These are phyloP conservation scores for Beauveria asiatica DNA, from an alignment of 2,329 filamentous ascomycete genomes.

Conservation along the genomic window DNA sequence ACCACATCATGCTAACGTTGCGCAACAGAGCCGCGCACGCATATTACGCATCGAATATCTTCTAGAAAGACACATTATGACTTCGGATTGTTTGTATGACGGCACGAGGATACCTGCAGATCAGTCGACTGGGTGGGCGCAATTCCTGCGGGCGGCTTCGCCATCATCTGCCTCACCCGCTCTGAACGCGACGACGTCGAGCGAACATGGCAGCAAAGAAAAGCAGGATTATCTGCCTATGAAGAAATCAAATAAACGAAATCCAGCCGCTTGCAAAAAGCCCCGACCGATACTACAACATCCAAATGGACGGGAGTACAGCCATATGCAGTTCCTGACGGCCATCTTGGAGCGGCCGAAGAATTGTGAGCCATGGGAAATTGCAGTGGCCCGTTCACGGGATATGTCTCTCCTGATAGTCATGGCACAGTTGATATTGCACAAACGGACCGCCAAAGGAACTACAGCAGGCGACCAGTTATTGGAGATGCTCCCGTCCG, in stretches of 20 bases:
- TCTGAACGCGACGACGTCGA: not conserved
- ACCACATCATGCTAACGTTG: not conserved
- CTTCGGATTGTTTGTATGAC: not conserved
- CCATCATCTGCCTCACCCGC: not conserved
- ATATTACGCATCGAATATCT: not conserved
- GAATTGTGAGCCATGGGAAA: not conserved
- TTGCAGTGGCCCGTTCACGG: not conserved
- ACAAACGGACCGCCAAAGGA: not conserved
- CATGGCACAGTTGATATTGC: not conserved
- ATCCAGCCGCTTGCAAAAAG: not conserved
- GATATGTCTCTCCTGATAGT: not conserved
- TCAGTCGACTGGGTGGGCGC: not conserved
- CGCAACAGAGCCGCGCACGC: not conserved
- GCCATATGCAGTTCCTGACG: not conserved
- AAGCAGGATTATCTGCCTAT: not conserved
- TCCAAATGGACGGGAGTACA: not conserved
- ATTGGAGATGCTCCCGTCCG: slow-evolving; percentile 18
- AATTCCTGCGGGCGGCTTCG: not conserved
- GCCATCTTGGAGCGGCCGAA: not conserved
- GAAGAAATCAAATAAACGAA: not conserved
- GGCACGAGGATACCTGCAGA: not conserved
- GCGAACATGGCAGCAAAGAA: not conserved
- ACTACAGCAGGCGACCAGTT: slow-evolving; percentile 8
- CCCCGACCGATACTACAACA: not conserved
- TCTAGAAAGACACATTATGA: not conserved